Evolutionary conservation across 2,329 filamentous ascomycete species (phyloP).

Genomic region (Penicillium sp.): DNA sequence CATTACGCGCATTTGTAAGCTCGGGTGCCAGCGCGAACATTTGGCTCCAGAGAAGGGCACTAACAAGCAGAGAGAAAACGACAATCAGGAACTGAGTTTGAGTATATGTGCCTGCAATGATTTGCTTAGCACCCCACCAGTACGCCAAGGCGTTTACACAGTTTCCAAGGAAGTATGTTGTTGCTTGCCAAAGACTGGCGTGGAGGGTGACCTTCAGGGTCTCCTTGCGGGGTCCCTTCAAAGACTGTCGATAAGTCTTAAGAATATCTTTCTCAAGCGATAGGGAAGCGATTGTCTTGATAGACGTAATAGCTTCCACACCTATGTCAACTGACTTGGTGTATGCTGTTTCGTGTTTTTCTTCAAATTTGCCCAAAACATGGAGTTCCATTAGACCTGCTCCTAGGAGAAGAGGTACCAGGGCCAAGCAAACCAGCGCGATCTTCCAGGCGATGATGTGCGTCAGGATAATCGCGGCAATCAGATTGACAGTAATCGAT

Average conservation of each 20-base stretch:
- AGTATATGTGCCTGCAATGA: slow-evolving; percentile 67
- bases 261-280: slow-evolving; percentile 57
- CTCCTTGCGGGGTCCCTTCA: slow-evolving; percentile 54
- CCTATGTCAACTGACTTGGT: slow-evolving; percentile 56
- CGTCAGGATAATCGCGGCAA: slow-evolving; percentile 69
- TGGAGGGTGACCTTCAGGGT: slow-evolving; percentile 54
- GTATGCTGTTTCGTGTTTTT: slow-evolving; percentile 56
- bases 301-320: slow-evolving; percentile 57
- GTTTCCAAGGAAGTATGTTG: slow-evolving; percentile 57
- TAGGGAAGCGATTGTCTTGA: slow-evolving; percentile 56
- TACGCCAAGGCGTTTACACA: slow-evolving; percentile 76
- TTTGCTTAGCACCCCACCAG: slow-evolving; percentile 77
- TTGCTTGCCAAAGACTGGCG: slow-evolving; percentile 51
- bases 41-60: slow-evolving; percentile 73
- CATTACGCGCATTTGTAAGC: slow-evolving; percentile 67
- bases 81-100: slow-evolving; percentile 76
- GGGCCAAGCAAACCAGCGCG: slow-evolving; percentile 70
- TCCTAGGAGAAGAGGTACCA: slow-evolving; percentile 70
- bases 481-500: slow-evolving; percentile 69
- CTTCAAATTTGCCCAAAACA: slow-evolving; percentile 64
- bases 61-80: slow-evolving; percentile 71
- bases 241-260: slow-evolving; percentile 49
- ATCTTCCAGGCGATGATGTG: slow-evolving; percentile 78
- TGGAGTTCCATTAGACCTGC: slow-evolving; percentile 71
- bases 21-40: slow-evolving; percentile 77